Evolutionary conservation across 371 early-diverging fungal species (phyloP), one percentile per base, ranked within the genome.

Genomic region (Chytridium lagenaria): DNA sequence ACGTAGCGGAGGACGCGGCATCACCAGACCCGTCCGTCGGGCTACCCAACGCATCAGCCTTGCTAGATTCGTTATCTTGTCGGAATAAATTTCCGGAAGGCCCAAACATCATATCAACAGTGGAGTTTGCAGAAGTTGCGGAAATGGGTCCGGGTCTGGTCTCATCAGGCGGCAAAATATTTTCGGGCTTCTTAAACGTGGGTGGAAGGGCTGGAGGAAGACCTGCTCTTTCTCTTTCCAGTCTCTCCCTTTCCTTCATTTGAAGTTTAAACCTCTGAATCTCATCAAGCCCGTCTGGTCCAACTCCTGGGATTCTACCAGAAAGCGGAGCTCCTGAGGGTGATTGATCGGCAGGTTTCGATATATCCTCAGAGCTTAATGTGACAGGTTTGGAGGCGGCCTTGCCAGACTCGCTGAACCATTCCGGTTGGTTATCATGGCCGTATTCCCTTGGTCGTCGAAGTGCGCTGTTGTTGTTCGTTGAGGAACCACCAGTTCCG

Each of bases 261-360:
- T 68, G 72, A 1, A 64, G 66, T 38, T 72, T 76, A 69, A 76
- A 76, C 26, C 72, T 57, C 64, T 76, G 77, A 40, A 76, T 76
- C 34, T 76, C 77, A 52, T 76, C 77, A 5, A 72, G 69, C 19
- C 33, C 33, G 19, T 63, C 28, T 12, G 33, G 15, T 10, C 33
- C 36, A 26, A 63, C 34, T 36, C 34, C 63, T 19, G 57, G 57
- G 15, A 30, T 22, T 30, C 36, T 36, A 5, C 22, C 19, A 36
- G 63, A 23, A 16, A 19, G 50, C 22, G 40, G 33, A 44, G 49
- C n/a, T 30, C 33, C 67, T n/a, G 67, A 31, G 5, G 70, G 30
- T 7, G n/a, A n/a, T n/a, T n/a, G n/a, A n/a, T n/a, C n/a, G n/a
- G n/a, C n/a, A n/a, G 67, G 19, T 61, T 52, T 38, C n/a, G 44